Evolutionary conservation across 129 eudicot species (phyloP).

Genomic region (Arctium lappa): DNA sequence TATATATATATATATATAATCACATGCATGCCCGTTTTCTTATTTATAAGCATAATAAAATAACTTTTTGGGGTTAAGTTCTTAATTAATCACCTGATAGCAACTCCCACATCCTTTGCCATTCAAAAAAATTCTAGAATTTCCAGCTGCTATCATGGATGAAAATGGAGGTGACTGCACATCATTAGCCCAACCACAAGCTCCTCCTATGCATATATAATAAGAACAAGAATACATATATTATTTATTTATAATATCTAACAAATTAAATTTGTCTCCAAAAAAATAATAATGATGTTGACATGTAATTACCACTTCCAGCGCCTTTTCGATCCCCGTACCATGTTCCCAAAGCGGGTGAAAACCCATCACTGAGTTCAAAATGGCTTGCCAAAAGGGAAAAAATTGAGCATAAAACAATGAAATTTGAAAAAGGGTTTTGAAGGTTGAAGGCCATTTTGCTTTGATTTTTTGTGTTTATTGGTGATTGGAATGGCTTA

Average conservation of each 20-base stretch:
- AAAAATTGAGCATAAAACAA: background rate
- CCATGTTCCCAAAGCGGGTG: conserved; percentile 45
- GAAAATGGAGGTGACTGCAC: conserved; percentile 25
- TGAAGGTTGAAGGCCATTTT: conserved; percentile 24
- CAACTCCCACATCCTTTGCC: conserved; percentile 49
- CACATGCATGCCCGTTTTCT: background rate
- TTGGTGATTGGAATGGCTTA: background rate
- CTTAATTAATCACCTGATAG: conserved; percentile 21
- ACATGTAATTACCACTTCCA: conserved; percentile 34
- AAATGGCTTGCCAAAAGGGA: conserved; percentile 8
- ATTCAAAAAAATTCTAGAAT: conserved; percentile 14
- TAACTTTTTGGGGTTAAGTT: background rate
- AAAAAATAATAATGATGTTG: background rate
- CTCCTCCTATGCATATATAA: conserved; percentile 30
- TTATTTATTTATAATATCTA: background rate
- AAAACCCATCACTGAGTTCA: background rate
- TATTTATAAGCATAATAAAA: too few relatives aligned
- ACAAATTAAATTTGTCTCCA: too few relatives aligned
- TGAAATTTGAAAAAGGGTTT: background rate
- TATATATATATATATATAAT: too few relatives aligned
- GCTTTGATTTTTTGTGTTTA: conserved; percentile 1
- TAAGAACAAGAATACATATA: background rate
- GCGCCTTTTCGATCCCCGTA: conserved; percentile 32
- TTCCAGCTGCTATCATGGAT: conserved; percentile 37
- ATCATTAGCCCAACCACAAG: conserved; percentile 39